Base-by-base conservation (phyloP, 768 basidiomycete species). In the Podaxis rugospora region DNA sequence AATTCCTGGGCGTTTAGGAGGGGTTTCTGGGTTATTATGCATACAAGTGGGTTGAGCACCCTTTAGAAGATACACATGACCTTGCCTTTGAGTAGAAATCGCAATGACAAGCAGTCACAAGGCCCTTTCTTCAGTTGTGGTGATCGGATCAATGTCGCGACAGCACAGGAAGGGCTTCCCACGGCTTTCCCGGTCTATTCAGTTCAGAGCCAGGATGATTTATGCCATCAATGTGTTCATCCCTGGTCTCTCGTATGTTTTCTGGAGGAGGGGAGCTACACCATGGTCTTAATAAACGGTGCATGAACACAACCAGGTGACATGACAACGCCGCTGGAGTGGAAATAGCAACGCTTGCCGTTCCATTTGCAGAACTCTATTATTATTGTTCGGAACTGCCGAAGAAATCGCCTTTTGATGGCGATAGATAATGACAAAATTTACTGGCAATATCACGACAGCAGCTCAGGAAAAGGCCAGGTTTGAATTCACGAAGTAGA, bases 61-160 rank as follows among this genome's bases (percentile, higher is more conserved):
- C n/a, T 16, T 5, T 18, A 5, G 39, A n/a, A 10, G 16, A n/a
- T 7, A n/a, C 42, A 7, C 16, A 44, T 44, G 16, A 44, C n/a
- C 42, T n/a, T 5, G 18, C 6, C 16, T 16, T 7, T 16, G 3
- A 5, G 40, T 7, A 16, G 16, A 42, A 10, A 13, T 11, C n/a
- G n/a, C n/a, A n/a, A n/a, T 1, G 7, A 9, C n/a, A 46, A 16
- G n/a, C 14, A 9, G 4, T n/a, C 11, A 16, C 7, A 18, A 23
- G 14, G 28, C 54, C 7, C 28, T 55, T n/a, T 32, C n/a, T 5
- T 4, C 37, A 7, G 37, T 16, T 39, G 21, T 23, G n/a, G 36
- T 54, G 23, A 54, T 55, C 54, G 54, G 54, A 55, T 55, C 54
- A 55, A 55, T 7, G 16, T 28, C 16, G 40, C 54, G 40, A 55